Evolutionary conservation across 192 early-diverging fungal genomes (phyloP).

Genomic region (Entomortierella lignicola): DNA sequence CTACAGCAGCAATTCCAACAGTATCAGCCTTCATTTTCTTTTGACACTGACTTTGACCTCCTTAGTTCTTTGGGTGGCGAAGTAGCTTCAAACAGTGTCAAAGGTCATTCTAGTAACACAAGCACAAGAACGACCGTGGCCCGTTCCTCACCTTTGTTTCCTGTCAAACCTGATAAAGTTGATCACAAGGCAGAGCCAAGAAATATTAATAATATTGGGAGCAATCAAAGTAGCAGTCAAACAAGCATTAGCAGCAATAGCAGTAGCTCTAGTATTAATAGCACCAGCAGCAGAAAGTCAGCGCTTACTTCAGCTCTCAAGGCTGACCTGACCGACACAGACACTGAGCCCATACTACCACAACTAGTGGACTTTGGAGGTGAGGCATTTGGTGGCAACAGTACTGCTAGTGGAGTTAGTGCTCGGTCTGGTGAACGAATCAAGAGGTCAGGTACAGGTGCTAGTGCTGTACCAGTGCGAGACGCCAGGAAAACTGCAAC

Average conservation of each 20-base stretch:
- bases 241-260: constrained; percentile 1
- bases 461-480: neutral
- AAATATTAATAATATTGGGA: neutral
- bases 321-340: neutral
- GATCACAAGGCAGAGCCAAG: constrained; percentile 23
- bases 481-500: neutral
- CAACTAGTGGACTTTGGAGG: constrained; percentile 29
- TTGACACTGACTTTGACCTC: constrained; percentile 25
- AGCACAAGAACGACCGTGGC: constrained; percentile 7
- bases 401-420: neutral
- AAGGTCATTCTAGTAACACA: constrained; percentile 22
- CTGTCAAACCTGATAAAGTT: constrained; percentile 11
- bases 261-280: neutral
- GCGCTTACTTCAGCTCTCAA: neutral
- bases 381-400: neutral
- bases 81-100: neutral
- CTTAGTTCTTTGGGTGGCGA: constrained; percentile 4
- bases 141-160: constrained; percentile 14
- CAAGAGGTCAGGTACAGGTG: neutral
- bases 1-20: neutral
- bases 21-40: constrained; percentile 13
- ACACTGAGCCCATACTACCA: constrained; percentile 2
- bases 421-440: neutral
- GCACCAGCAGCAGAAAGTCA: constrained; percentile 1
- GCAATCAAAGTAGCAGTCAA: neutral